Conservation (phyloP, 176 grass and related monocot genomes). For the Zoysia japonica region DNA sequence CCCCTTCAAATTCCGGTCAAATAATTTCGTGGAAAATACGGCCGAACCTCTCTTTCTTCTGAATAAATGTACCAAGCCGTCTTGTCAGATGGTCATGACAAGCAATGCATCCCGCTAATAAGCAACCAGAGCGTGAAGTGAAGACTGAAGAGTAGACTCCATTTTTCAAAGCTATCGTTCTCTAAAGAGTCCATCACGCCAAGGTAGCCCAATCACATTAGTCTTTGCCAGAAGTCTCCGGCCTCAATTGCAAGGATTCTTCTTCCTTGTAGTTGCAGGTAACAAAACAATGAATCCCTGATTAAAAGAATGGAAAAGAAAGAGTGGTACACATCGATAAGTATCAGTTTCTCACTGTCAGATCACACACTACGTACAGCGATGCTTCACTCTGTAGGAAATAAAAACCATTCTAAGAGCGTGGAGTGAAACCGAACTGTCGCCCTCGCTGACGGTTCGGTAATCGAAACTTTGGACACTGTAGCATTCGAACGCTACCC, state of each 20-base stretch:
- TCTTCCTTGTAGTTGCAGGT: neutral
- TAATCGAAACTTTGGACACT: no score
- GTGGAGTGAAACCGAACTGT: no score
- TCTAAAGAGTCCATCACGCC: neutral
- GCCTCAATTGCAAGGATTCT: constrained; percentile 17
- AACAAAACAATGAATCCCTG: constrained; percentile 13
- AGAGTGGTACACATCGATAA: neutral
- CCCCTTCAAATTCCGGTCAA: neutral
- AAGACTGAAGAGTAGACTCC: constrained; percentile 13
- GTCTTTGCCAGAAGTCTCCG: neutral
- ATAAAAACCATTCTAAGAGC: no score
- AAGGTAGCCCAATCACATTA: constrained; percentile 2
- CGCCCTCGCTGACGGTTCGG: no score
- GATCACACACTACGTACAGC: neutral
- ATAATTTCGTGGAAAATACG: neutral
- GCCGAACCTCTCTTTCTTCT: neutral
- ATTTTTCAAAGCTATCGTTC: neutral
- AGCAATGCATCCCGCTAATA: constrained; percentile 16
- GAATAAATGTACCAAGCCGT: neutral
- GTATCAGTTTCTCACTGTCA: neutral
- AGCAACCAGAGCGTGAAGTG: neutral
- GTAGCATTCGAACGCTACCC: no score
- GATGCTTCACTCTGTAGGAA: no score
- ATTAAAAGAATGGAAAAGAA: neutral
- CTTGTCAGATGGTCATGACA: constrained; percentile 1